A percentile compares a stretch with the other conserved stretches of the same genome.
Conservation (phyloP, 192 early-diverging fungal genomes). For the Phlyctochytrium bullatum region DNA sequence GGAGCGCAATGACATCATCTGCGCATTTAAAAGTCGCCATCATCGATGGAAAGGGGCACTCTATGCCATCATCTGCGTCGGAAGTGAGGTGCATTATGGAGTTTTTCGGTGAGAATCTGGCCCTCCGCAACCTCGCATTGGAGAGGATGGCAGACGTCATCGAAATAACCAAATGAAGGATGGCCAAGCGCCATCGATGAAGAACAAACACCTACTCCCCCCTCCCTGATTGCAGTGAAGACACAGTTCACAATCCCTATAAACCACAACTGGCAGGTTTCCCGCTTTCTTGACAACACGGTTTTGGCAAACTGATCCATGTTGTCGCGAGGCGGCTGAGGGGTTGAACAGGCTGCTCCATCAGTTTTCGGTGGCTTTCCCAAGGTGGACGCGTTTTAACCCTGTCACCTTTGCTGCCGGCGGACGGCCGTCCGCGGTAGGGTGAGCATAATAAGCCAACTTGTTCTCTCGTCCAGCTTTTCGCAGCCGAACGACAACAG, state of each 20-base stretch:
- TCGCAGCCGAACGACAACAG: constrained; percentile 29
- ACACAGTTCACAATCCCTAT: constrained; percentile 61
- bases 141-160: constrained; percentile 68
- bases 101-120: constrained; percentile 58
- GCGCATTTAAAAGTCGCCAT: constrained; percentile 33
- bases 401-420: constrained; percentile 48
- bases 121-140: constrained; percentile 47
- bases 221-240: constrained; percentile 46
- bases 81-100: constrained; percentile 66
- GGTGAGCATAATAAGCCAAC: constrained; percentile 61
- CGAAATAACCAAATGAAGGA: too few relatives aligned
- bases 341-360: constrained; percentile 42
- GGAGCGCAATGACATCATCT: too few relatives aligned
- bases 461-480: constrained; percentile 12
- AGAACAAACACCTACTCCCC: too few relatives aligned
- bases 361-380: constrained; percentile 57
- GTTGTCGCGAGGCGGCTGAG: too few relatives aligned
- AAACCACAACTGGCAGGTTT: constrained; percentile 64
- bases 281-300: constrained; percentile 58
- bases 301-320: too few relatives aligned
- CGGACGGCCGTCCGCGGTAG: constrained; percentile 39
- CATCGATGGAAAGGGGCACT: constrained; percentile 58
- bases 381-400: constrained; percentile 74
- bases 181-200: too few relatives aligned
- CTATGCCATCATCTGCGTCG: constrained; percentile 48